Conservation (phyloP, 495 filamentous ascomycete genomes). For the Cercophora samala region DNA sequence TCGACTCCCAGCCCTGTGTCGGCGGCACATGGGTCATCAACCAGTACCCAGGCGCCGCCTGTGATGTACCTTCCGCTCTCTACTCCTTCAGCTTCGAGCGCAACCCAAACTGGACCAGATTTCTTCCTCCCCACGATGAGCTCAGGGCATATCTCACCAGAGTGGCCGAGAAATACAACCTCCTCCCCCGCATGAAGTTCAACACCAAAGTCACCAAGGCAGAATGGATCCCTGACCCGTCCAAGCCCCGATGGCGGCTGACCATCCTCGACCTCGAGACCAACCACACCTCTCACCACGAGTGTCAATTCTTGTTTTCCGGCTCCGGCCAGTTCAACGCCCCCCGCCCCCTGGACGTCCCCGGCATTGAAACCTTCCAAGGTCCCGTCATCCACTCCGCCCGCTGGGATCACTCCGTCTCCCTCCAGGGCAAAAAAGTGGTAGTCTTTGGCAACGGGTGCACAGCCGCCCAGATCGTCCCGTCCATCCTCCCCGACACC, state of each 20-base stretch:
- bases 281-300: constrained; percentile 15
- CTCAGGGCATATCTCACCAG: constrained; percentile 57
- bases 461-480: constrained; percentile 47
- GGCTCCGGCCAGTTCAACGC: constrained; percentile 49
- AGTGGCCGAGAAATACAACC: constrained; percentile 55
- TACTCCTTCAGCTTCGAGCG: constrained; percentile 63
- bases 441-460: constrained; percentile 63
- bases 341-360: constrained; percentile 43
- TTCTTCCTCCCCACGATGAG: constrained; percentile 55
- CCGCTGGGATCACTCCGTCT: constrained; percentile 49
- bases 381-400: constrained; percentile 59
- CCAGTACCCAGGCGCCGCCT: constrained; percentile 56
- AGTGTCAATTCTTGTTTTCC: constrained; percentile 44
- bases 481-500: constrained; percentile 29
- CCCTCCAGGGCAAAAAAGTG: constrained; percentile 52
- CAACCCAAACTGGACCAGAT: constrained; percentile 56
- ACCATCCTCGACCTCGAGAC: background rate
- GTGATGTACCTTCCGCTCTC: constrained; percentile 44
- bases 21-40: constrained; percentile 71
- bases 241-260: constrained; percentile 30
- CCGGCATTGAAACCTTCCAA: constrained; percentile 53
- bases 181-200: constrained; percentile 59
- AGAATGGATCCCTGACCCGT: constrained; percentile 55
- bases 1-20: constrained; percentile 58
- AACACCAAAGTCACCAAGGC: constrained; percentile 56